Evolutionary conservation across 2,329 filamentous ascomycete species (phyloP).

Genomic region (Esteya vermicola): DNA sequence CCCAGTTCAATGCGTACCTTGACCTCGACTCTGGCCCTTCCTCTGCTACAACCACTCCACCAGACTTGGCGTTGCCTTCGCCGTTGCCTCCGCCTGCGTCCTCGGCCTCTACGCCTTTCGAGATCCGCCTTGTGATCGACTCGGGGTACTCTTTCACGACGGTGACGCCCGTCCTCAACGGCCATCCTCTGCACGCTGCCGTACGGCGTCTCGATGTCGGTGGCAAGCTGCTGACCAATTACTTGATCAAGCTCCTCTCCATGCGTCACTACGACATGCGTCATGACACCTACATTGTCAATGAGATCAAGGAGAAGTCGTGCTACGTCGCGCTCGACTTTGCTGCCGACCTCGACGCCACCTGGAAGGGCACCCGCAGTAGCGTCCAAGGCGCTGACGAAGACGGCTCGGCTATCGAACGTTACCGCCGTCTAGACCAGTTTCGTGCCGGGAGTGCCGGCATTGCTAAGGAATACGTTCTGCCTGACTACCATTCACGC

Average conservation of each 20-base stretch:
- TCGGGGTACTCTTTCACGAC: conserved; percentile 89
- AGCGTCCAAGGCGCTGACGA: background rate
- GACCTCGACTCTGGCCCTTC: conserved; percentile 23
- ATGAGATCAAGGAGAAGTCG: conserved; percentile 85
- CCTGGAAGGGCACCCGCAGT: conserved; percentile 60
- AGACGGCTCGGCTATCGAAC: no score
- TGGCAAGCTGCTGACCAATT: conserved; percentile 86
- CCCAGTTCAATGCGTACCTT: conserved; percentile 69
- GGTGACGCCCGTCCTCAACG: conserved; percentile 71
- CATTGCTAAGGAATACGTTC: conserved; percentile 78
- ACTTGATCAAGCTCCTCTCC: conserved; percentile 78
- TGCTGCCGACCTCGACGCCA: conserved; percentile 58
- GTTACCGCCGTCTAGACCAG: conserved; percentile 34
- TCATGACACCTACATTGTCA: conserved; percentile 84
- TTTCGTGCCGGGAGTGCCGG: conserved; percentile 34
- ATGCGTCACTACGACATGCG: conserved; percentile 91
- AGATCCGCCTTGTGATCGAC: conserved; percentile 80
- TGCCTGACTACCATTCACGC: conserved; percentile 60
- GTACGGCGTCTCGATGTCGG: conserved; percentile 80
- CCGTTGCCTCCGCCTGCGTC: no score
- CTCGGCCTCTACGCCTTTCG: conserved; percentile 25
- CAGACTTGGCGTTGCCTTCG: no score
- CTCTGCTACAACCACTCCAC: background rate
- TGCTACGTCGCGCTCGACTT: conserved; percentile 78
- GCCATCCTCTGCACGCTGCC: conserved; percentile 65